Conservation (phyloP, 768 basidiomycete genomes). For the Jaapia argillacea region DNA sequence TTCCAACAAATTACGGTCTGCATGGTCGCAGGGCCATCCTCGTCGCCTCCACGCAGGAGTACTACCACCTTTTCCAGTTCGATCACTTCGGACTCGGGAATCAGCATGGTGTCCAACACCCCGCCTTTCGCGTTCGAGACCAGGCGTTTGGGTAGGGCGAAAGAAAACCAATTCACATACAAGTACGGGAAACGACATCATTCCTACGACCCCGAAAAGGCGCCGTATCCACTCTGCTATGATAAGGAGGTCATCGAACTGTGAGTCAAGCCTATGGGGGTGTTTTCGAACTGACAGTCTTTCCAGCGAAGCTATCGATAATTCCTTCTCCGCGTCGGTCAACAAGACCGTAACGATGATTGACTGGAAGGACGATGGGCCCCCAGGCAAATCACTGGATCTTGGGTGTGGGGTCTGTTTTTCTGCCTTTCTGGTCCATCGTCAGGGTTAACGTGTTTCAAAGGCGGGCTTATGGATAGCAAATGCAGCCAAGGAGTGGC, state of each 20-base stretch:
- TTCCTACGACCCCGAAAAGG: constrained; percentile 62
- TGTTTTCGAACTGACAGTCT: too few species aligned
- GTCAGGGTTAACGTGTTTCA: background rate
- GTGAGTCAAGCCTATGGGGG: constrained; percentile 31
- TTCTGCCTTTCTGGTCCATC: background rate
- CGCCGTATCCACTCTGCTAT: constrained; percentile 71
- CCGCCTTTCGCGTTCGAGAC: constrained; percentile 19
- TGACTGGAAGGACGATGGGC: constrained; percentile 33
- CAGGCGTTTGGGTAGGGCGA: constrained; percentile 19
- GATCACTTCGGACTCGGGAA: background rate
- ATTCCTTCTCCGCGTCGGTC: constrained; percentile 36
- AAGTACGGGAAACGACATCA: constrained; percentile 61
- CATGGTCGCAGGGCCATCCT: constrained; percentile 7
- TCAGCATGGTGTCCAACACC: constrained; percentile 7
- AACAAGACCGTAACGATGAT: constrained; percentile 49
- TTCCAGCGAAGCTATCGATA: constrained; percentile 47
- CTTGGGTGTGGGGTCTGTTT: constrained; percentile 63
- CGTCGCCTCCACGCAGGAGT: constrained; percentile 14
- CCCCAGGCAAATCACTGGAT: constrained; percentile 49
- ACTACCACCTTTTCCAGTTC: background rate
- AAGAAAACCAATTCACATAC: constrained; percentile 46
- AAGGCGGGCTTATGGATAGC: background rate
- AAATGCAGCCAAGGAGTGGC: constrained; percentile 33
- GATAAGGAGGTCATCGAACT: constrained; percentile 57
- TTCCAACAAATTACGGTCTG: background rate